phyloP scores from a whole-genome alignment of 202 grass and related monocot genomes.

The Zizania palustris region DNA sequence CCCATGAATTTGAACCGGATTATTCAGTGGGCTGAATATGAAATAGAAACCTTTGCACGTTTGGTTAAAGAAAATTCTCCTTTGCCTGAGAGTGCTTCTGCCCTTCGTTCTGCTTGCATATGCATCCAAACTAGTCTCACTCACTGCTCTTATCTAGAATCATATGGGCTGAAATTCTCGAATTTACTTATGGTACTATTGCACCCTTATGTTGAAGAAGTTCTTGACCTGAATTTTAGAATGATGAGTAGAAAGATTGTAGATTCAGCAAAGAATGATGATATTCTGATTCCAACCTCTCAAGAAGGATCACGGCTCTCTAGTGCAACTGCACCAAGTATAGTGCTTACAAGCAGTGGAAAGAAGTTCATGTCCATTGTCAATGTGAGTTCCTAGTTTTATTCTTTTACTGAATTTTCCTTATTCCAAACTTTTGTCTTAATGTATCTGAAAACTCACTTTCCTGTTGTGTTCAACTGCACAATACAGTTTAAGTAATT shows the following conservation, averaged over 20 bases:
- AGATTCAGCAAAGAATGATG: slow-evolving; percentile 70
- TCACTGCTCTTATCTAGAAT: slow-evolving; percentile 80
- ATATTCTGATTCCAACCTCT: slow-evolving; percentile 52
- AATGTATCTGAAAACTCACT: slow-evolving; percentile 15
- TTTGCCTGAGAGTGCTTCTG: slow-evolving; percentile 69
- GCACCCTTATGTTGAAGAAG: slow-evolving; percentile 83
- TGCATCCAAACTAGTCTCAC: slow-evolving; percentile 79
- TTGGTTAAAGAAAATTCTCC: slow-evolving; percentile 95
- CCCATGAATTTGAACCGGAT: slow-evolving; percentile 64
- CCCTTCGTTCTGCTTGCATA: slow-evolving; percentile 78
- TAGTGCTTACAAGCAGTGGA: slow-evolving; percentile 76
- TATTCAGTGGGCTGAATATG: slow-evolving; percentile 83
- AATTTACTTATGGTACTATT: slow-evolving; percentile 86
- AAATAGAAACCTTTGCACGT: slow-evolving; percentile 80
- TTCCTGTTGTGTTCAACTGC: slow-evolving; percentile 22
- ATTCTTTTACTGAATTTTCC: slow-evolving; percentile 33
- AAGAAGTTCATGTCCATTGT: slow-evolving; percentile 89
- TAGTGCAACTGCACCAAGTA: slow-evolving; percentile 54
- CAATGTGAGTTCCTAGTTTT: slow-evolving; percentile 60
- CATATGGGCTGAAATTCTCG: slow-evolving; percentile 82
- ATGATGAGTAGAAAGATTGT: slow-evolving; percentile 67
- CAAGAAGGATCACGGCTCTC: slow-evolving; percentile 61
- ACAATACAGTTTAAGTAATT: slow-evolving; percentile 3
- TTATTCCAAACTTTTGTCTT: slow-evolving; percentile 20
- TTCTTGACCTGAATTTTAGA: slow-evolving; percentile 95